Percentiles rank a stretch among this genome's conserved stretches.
Evolutionary conservation across 495 filamentous ascomycete species (phyloP).

Genomic region (Peziza echinospora): DNA sequence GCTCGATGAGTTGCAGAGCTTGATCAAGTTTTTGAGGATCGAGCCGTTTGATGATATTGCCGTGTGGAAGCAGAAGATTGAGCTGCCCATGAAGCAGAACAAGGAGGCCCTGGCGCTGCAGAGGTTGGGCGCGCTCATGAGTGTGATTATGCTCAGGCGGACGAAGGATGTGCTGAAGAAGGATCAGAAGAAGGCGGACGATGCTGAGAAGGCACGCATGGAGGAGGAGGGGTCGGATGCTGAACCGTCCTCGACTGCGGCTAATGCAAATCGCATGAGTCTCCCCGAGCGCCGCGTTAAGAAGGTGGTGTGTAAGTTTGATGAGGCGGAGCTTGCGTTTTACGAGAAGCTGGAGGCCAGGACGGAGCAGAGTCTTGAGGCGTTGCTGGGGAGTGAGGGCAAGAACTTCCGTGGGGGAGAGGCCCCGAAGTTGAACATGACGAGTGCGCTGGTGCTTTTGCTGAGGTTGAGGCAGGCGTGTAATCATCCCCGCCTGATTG

Average conservation of each 20-base stretch:
- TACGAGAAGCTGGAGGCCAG: slow-evolving; percentile 66
- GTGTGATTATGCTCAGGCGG: slow-evolving; percentile 85
- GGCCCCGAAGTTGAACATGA: slow-evolving; percentile 8
- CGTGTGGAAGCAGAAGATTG: slow-evolving; percentile 77
- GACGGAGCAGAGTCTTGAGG: slow-evolving; percentile 62
- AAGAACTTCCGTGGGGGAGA: neutral
- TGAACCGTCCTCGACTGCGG: slow-evolving; percentile 1
- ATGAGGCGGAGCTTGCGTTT: slow-evolving; percentile 55
- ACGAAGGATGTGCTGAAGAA: slow-evolving; percentile 87
- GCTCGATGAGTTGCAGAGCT: slow-evolving; percentile 81
- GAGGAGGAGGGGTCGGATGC: neutral
- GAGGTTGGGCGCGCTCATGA: slow-evolving; percentile 60
- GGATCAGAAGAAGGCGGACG: neutral
- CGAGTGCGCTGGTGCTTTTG: slow-evolving; percentile 59
- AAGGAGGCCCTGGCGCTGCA: slow-evolving; percentile 74
- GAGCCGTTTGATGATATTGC: slow-evolving; percentile 64
- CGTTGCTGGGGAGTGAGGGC: slow-evolving; percentile 48
- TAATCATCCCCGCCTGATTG: slow-evolving; percentile 77
- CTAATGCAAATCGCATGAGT: slow-evolving; percentile 33
- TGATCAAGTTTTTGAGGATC: slow-evolving; percentile 85
- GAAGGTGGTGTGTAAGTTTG: slow-evolving; percentile 57
- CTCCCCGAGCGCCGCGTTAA: slow-evolving; percentile 75
- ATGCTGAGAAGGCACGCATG: neutral
- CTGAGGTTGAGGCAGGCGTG: slow-evolving; percentile 78
- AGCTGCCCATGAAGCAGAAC: slow-evolving; percentile 60